phyloP scores from a whole-genome alignment of 805 yeast genomes.

The Saccharomycopsis fermentans region DNA sequence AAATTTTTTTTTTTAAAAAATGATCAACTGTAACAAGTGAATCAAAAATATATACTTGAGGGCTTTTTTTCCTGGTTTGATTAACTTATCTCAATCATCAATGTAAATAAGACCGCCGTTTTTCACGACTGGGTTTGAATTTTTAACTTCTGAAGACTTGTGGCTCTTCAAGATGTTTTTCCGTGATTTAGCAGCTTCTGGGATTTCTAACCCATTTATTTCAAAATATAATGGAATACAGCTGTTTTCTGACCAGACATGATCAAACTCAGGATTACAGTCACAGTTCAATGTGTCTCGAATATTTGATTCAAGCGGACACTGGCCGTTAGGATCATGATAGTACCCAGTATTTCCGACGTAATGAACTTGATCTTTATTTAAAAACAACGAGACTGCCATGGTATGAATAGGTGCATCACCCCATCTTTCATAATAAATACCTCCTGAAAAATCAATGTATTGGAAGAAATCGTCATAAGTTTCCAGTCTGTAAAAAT shows the following conservation, averaged over 20 bases:
- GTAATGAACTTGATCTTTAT: conserved; percentile 25
- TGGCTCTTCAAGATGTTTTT: conserved; percentile 15
- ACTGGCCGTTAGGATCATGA: conserved; percentile 48
- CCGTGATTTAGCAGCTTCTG: conserved; percentile 22
- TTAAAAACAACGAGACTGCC: conserved; percentile 30
- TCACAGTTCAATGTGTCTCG: conserved; percentile 39
- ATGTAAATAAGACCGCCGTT: conserved; percentile 1
- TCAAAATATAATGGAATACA: conserved; percentile 39
- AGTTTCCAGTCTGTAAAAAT: conserved; percentile 38
- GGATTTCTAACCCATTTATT: conserved; percentile 25
- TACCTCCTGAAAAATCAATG: conserved; percentile 41
- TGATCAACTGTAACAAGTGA: too few species aligned
- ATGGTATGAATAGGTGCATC: conserved; percentile 46
- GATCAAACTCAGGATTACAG: conserved; percentile 40
- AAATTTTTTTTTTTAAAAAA: too few species aligned
- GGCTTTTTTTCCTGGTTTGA: too few species aligned
- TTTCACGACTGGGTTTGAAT: conserved; percentile 16
- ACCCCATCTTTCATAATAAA: conserved; percentile 54
- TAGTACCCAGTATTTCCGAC: conserved; percentile 44
- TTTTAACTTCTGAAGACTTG: conserved; percentile 2
- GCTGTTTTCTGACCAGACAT: conserved; percentile 40
- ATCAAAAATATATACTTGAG: neutral
- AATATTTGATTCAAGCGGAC: conserved; percentile 42
- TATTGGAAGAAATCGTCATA: conserved; percentile 36
- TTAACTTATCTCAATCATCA: neutral